Base-by-base conservation (phyloP, 2,329 filamentous ascomycete species). In the Ceratocystiopsis minuta region DNA sequence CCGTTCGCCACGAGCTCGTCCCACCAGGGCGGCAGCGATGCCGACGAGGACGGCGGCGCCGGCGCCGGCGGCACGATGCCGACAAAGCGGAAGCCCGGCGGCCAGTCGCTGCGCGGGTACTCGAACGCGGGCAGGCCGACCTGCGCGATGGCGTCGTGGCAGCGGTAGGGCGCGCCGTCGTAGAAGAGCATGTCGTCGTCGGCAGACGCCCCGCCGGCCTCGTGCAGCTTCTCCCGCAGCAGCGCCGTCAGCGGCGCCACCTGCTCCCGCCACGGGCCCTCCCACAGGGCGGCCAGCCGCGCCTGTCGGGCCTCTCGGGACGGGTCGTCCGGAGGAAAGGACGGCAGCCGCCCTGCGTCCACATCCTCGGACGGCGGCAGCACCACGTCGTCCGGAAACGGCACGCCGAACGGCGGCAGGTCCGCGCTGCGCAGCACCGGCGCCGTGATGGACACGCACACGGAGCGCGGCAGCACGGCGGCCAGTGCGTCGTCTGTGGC, bases 31-130 rank as follows among this genome's bases (percentile, higher is more conserved):
- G 47, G 20, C 4, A 20, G 7, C 4, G 20, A 20, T 20, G 20
- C 20, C 20, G 20, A 48, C 1, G 31, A 2, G 1, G 45, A 39
- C 9, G 39, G 34, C 14, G 37, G 31, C 2, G 35, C 18, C 11
- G 35, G 43, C 2, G 35, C 9, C 3, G 50, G 46, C 9, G 50
- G 59, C 3, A 60, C 53, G 4, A 60, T 51, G 3, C 60, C 60
- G 3, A 55, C 51, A 42, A 62, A 56, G 36, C 46, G 49, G 46
- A 62, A 60, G 1, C 53, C 49, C 1, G 40, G 6, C 1, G 59
- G 59, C 51, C 55, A 59, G 52, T 61, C 58, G 39, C 50, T 51
- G 37, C 58, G 56, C 12, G 59, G 58, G 34, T 59, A 60, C 47
- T 60, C 59, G 43, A 61, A 55, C 7, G 53, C 52, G 4, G 57